phyloP scores from a whole-genome alignment of 352 stramenopile genomes.

The Plasmopara halstedii region DNA sequence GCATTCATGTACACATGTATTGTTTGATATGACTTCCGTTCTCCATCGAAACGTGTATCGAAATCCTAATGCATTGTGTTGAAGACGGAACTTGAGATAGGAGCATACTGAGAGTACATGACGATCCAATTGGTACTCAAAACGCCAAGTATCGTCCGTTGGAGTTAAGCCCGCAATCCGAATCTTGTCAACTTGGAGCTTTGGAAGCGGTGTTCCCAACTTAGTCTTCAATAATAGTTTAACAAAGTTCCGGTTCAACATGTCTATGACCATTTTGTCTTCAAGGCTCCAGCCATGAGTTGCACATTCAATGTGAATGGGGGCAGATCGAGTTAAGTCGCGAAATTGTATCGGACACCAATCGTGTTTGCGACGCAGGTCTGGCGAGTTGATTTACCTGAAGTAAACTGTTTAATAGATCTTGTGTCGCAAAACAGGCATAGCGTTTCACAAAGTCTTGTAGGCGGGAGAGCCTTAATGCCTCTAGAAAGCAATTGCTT shows the following conservation, averaged over 20 bases:
- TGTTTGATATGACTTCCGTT: background rate
- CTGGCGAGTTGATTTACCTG: background rate
- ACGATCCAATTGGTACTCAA: background rate
- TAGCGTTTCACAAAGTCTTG: slow-evolving; percentile 4
- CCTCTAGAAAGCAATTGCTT: background rate
- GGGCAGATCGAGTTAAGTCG: background rate
- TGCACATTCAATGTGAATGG: no score
- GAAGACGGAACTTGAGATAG: slow-evolving; percentile 11
- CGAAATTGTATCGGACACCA: background rate
- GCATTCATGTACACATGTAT: slow-evolving; percentile 3
- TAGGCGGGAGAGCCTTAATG: background rate
- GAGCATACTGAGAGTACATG: slow-evolving; percentile 5
- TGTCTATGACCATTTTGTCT: no score
- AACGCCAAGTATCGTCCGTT: background rate
- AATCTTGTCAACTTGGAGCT: background rate
- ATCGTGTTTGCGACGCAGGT: background rate
- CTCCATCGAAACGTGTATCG: slow-evolving; percentile 7
- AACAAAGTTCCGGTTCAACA: slow-evolving; percentile 2
- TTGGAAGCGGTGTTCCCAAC: background rate
- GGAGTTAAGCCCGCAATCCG: background rate
- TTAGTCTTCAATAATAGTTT: background rate
- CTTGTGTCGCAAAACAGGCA: background rate
- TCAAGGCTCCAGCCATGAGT: no score
- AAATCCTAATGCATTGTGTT: slow-evolving; percentile 11
- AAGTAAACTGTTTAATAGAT: background rate